phyloP scores from a whole-genome alignment of 106 monocot genomes.

The Dendrobium officinale region DNA sequence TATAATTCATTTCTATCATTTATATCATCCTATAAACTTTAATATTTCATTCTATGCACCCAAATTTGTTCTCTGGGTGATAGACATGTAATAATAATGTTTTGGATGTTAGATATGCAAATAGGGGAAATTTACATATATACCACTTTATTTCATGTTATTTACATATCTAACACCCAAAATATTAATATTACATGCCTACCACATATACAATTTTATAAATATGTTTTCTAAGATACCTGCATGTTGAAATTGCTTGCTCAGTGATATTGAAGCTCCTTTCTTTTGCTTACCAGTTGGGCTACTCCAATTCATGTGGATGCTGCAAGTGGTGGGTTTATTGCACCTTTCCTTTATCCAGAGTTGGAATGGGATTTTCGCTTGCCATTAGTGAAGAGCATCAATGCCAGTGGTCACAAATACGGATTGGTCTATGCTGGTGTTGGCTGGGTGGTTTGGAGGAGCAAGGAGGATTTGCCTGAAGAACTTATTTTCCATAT shows the following conservation, averaged over 20 bases:
- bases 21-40: no score
- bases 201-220: neutral
- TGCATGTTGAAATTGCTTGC: neutral
- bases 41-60: no score
- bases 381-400: constrained; percentile 77
- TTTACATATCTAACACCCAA: no score
- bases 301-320: constrained; percentile 76
- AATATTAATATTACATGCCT: no score
- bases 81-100: no score
- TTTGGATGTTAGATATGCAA: no score
- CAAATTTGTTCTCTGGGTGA: no score
- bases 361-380: constrained; percentile 91
- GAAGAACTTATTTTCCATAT: constrained; percentile 94
- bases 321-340: constrained; percentile 81
- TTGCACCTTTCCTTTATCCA: constrained; percentile 73
- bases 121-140: no score
- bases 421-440: constrained; percentile 93
- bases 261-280: neutral
- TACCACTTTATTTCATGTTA: no score
- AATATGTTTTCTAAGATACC: neutral
- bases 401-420: constrained; percentile 91
- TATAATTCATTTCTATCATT: no score
- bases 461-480: constrained; percentile 75
- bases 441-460: constrained; percentile 80
- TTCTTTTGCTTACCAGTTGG: constrained; percentile 40